These are phyloP conservation scores for Neophaeococcomyces aloes DNA, from an alignment of 2,329 filamentous ascomycete genomes.

Conservation along the genomic window DNA sequence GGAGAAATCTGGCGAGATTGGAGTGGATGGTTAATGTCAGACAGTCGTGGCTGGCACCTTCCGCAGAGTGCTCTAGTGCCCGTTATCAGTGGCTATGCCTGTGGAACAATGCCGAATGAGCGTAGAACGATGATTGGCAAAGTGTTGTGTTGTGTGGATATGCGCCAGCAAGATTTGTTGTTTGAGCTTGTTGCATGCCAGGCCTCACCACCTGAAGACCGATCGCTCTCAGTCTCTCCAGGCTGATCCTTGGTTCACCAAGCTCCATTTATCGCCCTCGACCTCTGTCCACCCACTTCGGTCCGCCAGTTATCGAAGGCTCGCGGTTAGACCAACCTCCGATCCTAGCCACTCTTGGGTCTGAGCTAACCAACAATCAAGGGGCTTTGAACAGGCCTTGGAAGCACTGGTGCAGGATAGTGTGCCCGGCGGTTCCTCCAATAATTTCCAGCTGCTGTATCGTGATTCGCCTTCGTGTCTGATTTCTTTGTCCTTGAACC, in stretches of 20 bases:
- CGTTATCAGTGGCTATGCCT: constrained; percentile 1
- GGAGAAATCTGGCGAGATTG: background rate
- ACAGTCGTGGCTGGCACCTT: constrained; percentile 4
- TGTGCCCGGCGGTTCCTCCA: constrained; percentile 1
- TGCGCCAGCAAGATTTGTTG: background rate
- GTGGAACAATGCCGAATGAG: background rate
- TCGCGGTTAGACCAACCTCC: background rate
- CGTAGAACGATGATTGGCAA: background rate
- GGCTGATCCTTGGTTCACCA: constrained; percentile 1
- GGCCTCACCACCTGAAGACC: background rate
- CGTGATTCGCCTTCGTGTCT: constrained; percentile 2
- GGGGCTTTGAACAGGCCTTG: constrained; percentile 1
- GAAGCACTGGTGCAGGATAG: background rate
- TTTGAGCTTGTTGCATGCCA: constrained; percentile 5
- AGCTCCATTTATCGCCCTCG: background rate
- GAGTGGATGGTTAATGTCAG: background rate
- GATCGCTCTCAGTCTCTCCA: background rate
- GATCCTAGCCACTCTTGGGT: background rate
- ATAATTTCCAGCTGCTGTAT: constrained; percentile 3
- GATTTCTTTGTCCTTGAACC: constrained; percentile 7
- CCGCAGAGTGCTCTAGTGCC: background rate
- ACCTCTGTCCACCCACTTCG: background rate
- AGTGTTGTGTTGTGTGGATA: background rate
- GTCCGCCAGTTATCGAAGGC: background rate
- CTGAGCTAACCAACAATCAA: background rate